A percentile compares a stretch with the other conserved stretches of the same genome.
phyloP scores from a whole-genome alignment of 441 rosid species.

The Oxalis stricta region DNA sequence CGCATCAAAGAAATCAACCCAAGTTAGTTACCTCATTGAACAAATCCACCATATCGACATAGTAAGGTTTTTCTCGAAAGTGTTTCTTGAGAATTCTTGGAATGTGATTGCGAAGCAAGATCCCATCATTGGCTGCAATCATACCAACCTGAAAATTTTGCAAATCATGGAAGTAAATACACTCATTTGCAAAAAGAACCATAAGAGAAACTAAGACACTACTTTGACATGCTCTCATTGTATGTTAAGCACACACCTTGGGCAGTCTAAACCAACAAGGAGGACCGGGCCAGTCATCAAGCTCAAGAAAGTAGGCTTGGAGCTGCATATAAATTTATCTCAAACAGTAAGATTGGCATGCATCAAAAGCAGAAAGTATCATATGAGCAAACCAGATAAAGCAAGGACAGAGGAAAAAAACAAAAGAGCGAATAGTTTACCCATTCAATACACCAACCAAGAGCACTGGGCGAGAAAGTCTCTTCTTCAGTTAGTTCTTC shows the following conservation, averaged over 20 bases:
- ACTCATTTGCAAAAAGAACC: background rate
- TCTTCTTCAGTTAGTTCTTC: constrained; percentile 53
- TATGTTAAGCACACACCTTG: constrained; percentile 35
- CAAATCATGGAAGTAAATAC: background rate
- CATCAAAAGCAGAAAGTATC: background rate
- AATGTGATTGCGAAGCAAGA: constrained; percentile 69
- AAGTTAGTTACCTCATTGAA: constrained; percentile 60
- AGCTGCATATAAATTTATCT: constrained; percentile 31
- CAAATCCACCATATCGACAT: constrained; percentile 67
- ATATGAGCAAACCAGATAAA: background rate
- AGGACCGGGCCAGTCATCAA: constrained; percentile 85
- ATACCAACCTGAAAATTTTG: constrained; percentile 46
- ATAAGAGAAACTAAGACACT: background rate
- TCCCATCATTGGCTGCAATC: constrained; percentile 70
- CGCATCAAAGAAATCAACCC: background rate
- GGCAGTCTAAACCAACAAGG: constrained; percentile 88
- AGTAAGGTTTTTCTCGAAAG: constrained; percentile 59
- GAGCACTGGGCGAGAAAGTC: constrained; percentile 50
- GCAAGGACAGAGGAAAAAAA: background rate
- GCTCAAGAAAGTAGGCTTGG: constrained; percentile 85
- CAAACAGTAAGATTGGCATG: background rate
- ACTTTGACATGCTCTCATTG: constrained; percentile 1
- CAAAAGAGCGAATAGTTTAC: constrained; percentile 19
- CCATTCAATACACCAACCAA: constrained; percentile 96
- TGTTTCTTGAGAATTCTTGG: constrained; percentile 64